Conservation (phyloP, 441 rosid genomes). For the Populus tomentosa region DNA sequence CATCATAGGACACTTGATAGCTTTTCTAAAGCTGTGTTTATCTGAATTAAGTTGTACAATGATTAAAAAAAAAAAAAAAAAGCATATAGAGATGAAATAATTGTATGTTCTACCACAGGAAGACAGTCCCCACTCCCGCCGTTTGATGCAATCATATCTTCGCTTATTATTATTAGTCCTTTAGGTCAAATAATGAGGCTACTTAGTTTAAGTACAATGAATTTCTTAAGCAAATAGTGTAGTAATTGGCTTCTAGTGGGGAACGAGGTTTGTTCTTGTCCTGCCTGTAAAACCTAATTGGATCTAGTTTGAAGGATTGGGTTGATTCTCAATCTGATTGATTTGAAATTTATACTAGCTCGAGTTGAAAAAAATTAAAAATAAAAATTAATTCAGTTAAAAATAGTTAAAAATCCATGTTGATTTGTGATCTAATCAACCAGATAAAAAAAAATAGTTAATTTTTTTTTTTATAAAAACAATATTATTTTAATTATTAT, state of each 20-base stretch:
- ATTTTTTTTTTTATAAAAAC: too few relatives aligned
- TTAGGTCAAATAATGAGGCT: conserved; percentile 26
- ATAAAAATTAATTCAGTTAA: too few relatives aligned
- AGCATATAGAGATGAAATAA: conserved; percentile 21
- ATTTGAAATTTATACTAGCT: too few relatives aligned
- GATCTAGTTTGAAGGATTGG: too few relatives aligned
- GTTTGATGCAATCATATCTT: conserved; percentile 35
- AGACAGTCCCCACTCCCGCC: conserved; percentile 45
- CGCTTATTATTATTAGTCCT: conserved; percentile 14
- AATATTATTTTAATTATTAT: too few relatives aligned
- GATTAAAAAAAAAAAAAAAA: too few relatives aligned
- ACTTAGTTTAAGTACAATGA: neutral
- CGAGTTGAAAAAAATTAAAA: too few relatives aligned
- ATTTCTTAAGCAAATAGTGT: conserved; percentile 10
- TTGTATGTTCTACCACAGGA: conserved; percentile 25
- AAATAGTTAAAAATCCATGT: too few relatives aligned
- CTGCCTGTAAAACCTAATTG: neutral
- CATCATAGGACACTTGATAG: too few relatives aligned
- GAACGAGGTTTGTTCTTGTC: neutral
- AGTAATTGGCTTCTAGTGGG: conserved; percentile 25
- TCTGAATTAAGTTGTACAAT: neutral
- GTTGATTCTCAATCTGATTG: rapidly evolving
- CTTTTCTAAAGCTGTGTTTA: conserved; percentile 25
- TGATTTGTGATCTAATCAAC: too few relatives aligned
- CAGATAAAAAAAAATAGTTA: too few relatives aligned